Evolutionary conservation across 306 rosid species (phyloP).

Genomic region (Pyrus bretschneideri): DNA sequence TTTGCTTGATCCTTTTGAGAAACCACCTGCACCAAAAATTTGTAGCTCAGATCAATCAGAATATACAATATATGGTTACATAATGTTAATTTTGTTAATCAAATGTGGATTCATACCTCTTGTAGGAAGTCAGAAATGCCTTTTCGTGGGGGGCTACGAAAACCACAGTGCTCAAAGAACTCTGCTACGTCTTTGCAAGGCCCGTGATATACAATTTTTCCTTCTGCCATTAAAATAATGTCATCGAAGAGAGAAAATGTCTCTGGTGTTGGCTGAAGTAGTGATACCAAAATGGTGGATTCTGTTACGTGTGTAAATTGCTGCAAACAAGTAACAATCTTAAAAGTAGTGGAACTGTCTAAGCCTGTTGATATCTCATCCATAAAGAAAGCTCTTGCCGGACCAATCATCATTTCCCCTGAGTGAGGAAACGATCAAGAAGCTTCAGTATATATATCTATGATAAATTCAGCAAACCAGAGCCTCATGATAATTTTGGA

Average conservation of each 20-base stretch:
- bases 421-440: neutral
- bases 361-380: constrained; percentile 71
- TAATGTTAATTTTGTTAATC: too few relatives aligned
- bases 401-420: constrained; percentile 63
- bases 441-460: neutral
- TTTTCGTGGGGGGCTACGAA: constrained; percentile 46
- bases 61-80: too few relatives aligned
- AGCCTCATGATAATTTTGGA: too few relatives aligned
- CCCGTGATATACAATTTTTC: constrained; percentile 54
- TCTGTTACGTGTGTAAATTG: constrained; percentile 47
- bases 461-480: too few relatives aligned
- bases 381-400: constrained; percentile 52
- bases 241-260: constrained; percentile 62
- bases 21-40: constrained; percentile 30
- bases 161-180: constrained; percentile 46
- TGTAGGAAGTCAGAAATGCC: constrained; percentile 57
- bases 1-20: constrained; percentile 48
- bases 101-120: constrained; percentile 30
- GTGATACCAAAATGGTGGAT: constrained; percentile 52
- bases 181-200: constrained; percentile 32
- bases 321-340: constrained; percentile 44
- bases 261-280: constrained; percentile 70
- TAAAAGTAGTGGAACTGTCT: constrained; percentile 67
- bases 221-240: constrained; percentile 52
- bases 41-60: too few relatives aligned